Percentiles rank a stretch among this genome's conserved stretches.
These are phyloP conservation scores for Nasturtium officinale DNA, from an alignment of 345 rosid genomes.

Conservation along the genomic window DNA sequence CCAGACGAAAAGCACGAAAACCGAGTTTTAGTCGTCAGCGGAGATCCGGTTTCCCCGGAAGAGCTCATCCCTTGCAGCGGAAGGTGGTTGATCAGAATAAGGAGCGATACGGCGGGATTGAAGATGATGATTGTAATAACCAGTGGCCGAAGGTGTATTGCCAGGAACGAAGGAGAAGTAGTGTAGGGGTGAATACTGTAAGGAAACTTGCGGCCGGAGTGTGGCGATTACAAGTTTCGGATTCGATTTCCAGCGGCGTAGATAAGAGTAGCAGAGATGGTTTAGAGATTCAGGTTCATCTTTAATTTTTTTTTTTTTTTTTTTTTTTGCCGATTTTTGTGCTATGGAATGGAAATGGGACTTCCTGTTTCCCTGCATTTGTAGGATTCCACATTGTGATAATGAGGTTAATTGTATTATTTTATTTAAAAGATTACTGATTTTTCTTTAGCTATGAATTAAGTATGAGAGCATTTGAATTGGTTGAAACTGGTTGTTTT, in stretches of 20 bases:
- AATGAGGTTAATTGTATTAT: background rate
- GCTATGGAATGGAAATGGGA: too few relatives aligned
- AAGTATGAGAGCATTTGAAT: too few relatives aligned
- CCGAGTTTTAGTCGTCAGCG: conserved; percentile 46
- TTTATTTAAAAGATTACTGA: too few relatives aligned
- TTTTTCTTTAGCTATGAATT: background rate
- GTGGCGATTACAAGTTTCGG: conserved; percentile 78
- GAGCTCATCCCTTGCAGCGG: conserved; percentile 65
- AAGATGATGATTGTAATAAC: conserved; percentile 38
- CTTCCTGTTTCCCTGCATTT: background rate
- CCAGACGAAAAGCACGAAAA: conserved; percentile 41
- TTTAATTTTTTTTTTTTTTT: too few relatives aligned
- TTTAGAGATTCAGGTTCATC: conserved; percentile 62
- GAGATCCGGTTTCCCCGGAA: conserved; percentile 47
- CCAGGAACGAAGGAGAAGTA: conserved; percentile 40
- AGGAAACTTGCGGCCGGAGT: conserved; percentile 87
- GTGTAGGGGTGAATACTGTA: conserved; percentile 50
- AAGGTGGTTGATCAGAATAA: conserved; percentile 53
- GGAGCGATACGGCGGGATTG: conserved; percentile 31
- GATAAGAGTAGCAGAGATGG: conserved; percentile 39
- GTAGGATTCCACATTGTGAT: conserved; percentile 13
- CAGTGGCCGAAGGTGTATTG: conserved; percentile 33
- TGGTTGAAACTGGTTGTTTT: too few relatives aligned
- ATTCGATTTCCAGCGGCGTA: conserved; percentile 37
- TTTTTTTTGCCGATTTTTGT: too few relatives aligned